A percentile compares a stretch with the other conserved stretches of the same genome.
These are phyloP conservation scores for Daucus carota DNA, from an alignment of 129 eudicot species.

Conservation along the genomic window DH1_v3.0 NC_030383.2:59657501-59658000, in stretches of 20 bases:
- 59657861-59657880: background rate
- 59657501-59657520: too few relatives aligned
- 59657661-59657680: slow-evolving; percentile 41
- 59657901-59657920: background rate
- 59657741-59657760: background rate
- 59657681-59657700: background rate
- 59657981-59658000: too few relatives aligned
- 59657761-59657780: too few relatives aligned
- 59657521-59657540: too few relatives aligned
- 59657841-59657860: background rate
- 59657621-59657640: slow-evolving; percentile 85
- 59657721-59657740: background rate
- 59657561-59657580: slow-evolving; percentile 53
- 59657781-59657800: background rate
- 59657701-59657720: background rate
- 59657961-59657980: too few relatives aligned
- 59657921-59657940: background rate
- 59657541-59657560: too few relatives aligned
- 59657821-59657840: background rate
- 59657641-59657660: slow-evolving; percentile 96
- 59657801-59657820: background rate
- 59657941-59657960: background rate
- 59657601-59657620: slow-evolving; percentile 99
- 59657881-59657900: background rate
- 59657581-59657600: slow-evolving; percentile 66